Evolutionary conservation across 2,329 filamentous ascomycete genomes (phyloP), one percentile per base, ranked within the genome.

Genomic region (Fusarium sp.): DNA sequence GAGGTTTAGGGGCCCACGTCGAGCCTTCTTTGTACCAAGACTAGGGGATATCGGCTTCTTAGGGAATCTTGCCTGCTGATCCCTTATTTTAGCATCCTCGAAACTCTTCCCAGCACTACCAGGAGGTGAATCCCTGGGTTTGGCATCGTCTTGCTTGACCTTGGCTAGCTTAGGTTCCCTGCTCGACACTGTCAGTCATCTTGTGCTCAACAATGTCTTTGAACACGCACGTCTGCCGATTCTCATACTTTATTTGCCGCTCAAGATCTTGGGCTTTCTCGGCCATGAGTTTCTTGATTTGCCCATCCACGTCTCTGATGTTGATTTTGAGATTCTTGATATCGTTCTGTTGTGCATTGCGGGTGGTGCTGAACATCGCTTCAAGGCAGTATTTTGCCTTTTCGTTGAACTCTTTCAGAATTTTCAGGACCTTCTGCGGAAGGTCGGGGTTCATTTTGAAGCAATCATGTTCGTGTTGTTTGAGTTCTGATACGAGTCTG

Each of bases 61-160:
- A 53, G 28, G 18, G 16, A 10, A 12, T 2, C 21, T 26, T 50
- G 20, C 10, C 21, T 4, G n/a, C n/a, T 24, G 15, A 29, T 11
- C 5, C 18, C 11, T 24, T 20, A 11, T 35, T 11, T 16, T 21
- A 26, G 48, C 48, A 29, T 8, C 6, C 15, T 64, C 59, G n/a
- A 66, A 66, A 29, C 21, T 23, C 11, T 28, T 6, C 13, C 62
- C 63, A 29, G n/a, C 54, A 29, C 63, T 66, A 15, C 13, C 24
- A 46, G 50, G 35, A 33, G 15, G 12, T 8, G 8, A 18, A 15
- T n/a, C 16, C 4, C 26, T n/a, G 15, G 5, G 15, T 16, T 15
- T 13, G 16, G 6, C 9, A 20, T n/a, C 31, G 18, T 33, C 29
- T 26, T 15, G 21, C n/a, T n/a, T 21, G 28, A 11, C 13, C 12